Conservation (phyloP, 371 early-diverging fungal genomes). For the Umbelopsis sp. region DNA sequence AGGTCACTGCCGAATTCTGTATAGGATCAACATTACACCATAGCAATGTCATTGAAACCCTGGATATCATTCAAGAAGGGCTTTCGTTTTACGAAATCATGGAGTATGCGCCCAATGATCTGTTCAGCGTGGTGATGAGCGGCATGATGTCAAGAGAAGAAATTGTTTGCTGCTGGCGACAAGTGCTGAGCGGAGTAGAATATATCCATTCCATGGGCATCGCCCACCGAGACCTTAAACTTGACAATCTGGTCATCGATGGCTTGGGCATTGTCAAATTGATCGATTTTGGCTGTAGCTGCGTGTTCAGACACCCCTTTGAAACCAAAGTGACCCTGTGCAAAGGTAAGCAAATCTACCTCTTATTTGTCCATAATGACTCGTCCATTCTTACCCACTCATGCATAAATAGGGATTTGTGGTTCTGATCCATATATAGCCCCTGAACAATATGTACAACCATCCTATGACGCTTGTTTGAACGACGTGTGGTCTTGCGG, state of each 20-base stretch:
- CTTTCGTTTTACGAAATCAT: slow-evolving; percentile 70
- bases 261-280: slow-evolving; percentile 79
- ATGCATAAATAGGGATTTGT: slow-evolving; percentile 60
- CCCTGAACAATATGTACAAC: slow-evolving; percentile 79
- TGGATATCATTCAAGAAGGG: slow-evolving; percentile 78
- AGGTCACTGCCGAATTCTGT: slow-evolving; percentile 84
- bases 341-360: slow-evolving; percentile 46
- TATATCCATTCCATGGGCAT: slow-evolving; percentile 79
- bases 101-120: slow-evolving; percentile 81
- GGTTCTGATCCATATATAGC: slow-evolving; percentile 94
- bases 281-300: slow-evolving; percentile 93
- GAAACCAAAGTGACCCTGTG: slow-evolving; percentile 57
- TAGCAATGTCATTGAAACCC: slow-evolving; percentile 83
- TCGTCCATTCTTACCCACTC: too few species aligned
- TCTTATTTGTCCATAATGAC: too few species aligned
- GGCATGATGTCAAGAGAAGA: slow-evolving; percentile 70
- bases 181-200: slow-evolving; percentile 74
- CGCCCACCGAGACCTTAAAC: slow-evolving; percentile 86
- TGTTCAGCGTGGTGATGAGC: slow-evolving; percentile 73
- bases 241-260: slow-evolving; percentile 84
- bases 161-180: slow-evolving; percentile 72
- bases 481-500: slow-evolving; percentile 81
- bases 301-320: slow-evolving; percentile 76
- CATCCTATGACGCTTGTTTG: slow-evolving; percentile 66
- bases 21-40: slow-evolving; percentile 83